phyloP scores from a whole-genome alignment of 108 stramenopile genomes.

The Cylindrotheca closterium region DNA sequence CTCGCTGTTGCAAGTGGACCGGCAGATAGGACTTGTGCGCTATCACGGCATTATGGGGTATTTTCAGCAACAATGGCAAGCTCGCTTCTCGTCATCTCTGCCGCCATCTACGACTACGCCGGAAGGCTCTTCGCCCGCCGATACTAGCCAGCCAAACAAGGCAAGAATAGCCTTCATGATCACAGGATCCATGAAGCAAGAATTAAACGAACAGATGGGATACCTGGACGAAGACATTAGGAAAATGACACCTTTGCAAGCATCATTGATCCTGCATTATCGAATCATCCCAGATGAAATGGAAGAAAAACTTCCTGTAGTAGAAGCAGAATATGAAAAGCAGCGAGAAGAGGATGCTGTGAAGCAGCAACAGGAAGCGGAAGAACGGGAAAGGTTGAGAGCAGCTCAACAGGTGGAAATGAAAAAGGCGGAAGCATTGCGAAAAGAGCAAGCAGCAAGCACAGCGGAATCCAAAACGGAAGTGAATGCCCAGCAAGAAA shows the following conservation, averaged over 20 bases:
- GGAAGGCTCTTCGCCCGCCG: background rate
- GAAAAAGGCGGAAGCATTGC: background rate
- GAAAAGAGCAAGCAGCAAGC: background rate
- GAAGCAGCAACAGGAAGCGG: background rate
- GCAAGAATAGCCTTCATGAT: conserved; percentile 59
- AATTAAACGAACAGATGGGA: conserved; percentile 34
- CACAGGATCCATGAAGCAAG: conserved; percentile 43
- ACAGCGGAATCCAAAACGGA: background rate
- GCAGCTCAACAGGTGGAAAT: background rate
- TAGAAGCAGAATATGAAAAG: conserved; percentile 25
- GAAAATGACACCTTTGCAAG: conserved; percentile 44
- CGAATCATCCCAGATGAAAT: conserved; percentile 18
- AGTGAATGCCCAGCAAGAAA: background rate
- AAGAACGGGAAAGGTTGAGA: background rate
- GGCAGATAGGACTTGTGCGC: conserved; percentile 37
- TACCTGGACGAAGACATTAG: conserved; percentile 35
- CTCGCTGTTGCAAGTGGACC: conserved; percentile 34
- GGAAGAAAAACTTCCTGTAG: conserved; percentile 6
- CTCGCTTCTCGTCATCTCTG: background rate
- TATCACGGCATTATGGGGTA: conserved; percentile 48
- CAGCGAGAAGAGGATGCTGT: conserved; percentile 12
- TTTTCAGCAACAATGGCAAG: conserved; percentile 26
- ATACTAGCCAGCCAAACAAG: background rate
- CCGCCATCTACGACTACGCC: background rate
- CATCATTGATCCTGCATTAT: conserved; percentile 42